Evolutionary conservation across 2,329 filamentous ascomycete species (phyloP).

Genomic region (Cyphellophora europaea): DNA sequence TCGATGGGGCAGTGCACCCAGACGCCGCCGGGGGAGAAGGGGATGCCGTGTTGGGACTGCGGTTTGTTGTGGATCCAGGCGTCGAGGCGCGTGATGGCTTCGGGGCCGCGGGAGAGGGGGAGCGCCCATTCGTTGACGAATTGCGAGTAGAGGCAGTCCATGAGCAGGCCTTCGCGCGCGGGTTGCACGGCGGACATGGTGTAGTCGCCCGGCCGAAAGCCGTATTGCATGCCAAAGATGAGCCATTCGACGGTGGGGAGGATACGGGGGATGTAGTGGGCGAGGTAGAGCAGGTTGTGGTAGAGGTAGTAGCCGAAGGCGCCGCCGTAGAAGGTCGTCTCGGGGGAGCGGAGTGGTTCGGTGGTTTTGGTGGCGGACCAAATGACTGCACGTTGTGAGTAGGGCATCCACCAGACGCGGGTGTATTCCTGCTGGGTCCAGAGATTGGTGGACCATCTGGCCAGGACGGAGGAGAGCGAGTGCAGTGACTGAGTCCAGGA

Average conservation of each 20-base stretch:
- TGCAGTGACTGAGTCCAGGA: constrained; percentile 77
- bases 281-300: constrained; percentile 76
- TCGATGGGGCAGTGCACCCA: constrained; percentile 88
- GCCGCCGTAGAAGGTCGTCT: constrained; percentile 70
- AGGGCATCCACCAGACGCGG: constrained; percentile 95
- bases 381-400: constrained; percentile 75
- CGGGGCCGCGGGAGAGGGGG: constrained; percentile 74
- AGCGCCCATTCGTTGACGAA: constrained; percentile 98
- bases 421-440: constrained; percentile 86
- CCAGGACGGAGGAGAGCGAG: constrained; percentile 57
- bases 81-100: constrained; percentile 71
- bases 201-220: constrained; percentile 60
- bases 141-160: constrained; percentile 98
- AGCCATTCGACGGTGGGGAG: constrained; percentile 91
- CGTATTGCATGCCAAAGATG: constrained; percentile 95
- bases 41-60: constrained; percentile 60
- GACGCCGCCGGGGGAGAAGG: constrained; percentile 67
- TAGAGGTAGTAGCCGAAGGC: constrained; percentile 79
- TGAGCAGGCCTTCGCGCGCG: constrained; percentile 69
- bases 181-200: constrained; percentile 69
- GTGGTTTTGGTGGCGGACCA: constrained; percentile 80
- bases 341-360: constrained; percentile 49
- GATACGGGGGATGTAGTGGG: constrained; percentile 67
- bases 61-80: constrained; percentile 75
- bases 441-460: constrained; percentile 61